These are phyloP conservation scores for Geotrichum phurueaensis DNA, from an alignment of 1,139 yeast species.

Conservation along the genomic window DNA sequence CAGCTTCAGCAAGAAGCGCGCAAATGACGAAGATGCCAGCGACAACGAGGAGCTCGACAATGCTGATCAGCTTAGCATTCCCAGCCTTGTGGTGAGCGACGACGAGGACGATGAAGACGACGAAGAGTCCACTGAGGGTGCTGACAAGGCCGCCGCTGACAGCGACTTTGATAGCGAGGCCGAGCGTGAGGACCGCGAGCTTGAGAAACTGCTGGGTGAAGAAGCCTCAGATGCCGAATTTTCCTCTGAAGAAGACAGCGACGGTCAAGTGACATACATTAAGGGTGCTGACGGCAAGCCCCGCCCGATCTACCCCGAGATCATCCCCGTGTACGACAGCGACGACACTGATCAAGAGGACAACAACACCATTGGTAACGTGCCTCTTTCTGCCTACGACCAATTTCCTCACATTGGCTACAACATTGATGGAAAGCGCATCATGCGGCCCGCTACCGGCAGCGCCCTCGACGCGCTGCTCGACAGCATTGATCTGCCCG, in stretches of 20 bases:
- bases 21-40: constrained; percentile 4
- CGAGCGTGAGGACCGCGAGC: constrained; percentile 26
- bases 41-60: constrained; percentile 21
- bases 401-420: constrained; percentile 97
- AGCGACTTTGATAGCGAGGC: constrained; percentile 22
- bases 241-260: constrained; percentile 19
- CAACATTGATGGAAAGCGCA: constrained; percentile 93
- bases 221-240: constrained; percentile 23
- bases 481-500: constrained; percentile 88
- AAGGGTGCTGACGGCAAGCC: constrained; percentile 69
- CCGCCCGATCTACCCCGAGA: constrained; percentile 76
- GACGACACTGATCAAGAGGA: constrained; percentile 89
- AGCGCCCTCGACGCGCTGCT: constrained; percentile 85
- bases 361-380: constrained; percentile 82
- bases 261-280: constrained; percentile 25
- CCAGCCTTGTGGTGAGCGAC: constrained; percentile 15
- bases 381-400: constrained; percentile 89
- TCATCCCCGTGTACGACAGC: constrained; percentile 84
- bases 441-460: constrained; percentile 98
- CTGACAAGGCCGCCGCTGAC: constrained; percentile 15
- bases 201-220: constrained; percentile 25
- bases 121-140: constrained; percentile 3
- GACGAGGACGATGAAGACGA: constrained; percentile 14
- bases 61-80: constrained; percentile 18
- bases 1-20: background rate